Evolutionary conservation across 371 early-diverging fungal genomes (phyloP), one percentile per base, ranked within the genome.

Genomic region (Rhizopus delemar): DNA sequence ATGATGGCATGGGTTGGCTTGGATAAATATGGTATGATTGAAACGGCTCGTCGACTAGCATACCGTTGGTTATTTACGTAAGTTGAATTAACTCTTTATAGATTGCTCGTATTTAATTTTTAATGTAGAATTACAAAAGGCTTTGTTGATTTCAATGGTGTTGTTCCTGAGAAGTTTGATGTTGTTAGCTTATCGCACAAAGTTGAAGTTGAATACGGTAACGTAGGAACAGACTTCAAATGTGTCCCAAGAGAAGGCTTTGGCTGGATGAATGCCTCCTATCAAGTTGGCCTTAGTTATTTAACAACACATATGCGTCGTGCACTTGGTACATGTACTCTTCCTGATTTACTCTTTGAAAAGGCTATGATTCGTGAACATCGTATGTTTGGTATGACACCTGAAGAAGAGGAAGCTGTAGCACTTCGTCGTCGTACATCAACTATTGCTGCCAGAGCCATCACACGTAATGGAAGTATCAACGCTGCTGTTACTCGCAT

Each of bases 221-320:
- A 94, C 59, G 94, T 97, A 0, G 98, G 98, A 3, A 83, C 86
- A 0, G 97, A 97, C 67, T 97, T 97, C 81, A 92, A 95, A 72
- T 91, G 83, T 65, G 91, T 98, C 15, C 92, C 94, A 0, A 84
- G 93, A 13, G 97, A 97, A 80, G 98, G 98, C 0, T 98, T 98
- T 74, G 98, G 97, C 9, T 98, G 98, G 98, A 97, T 98, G 97
- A 98, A 98, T 69, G 91, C 97, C 1, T 89, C 88, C 4, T 92
- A 88, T 70, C 90, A 93, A 74, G 85, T 94, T 9, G 97, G 97
- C 6, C 72, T 95, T 35, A 80, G 80, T 4, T 90, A 90, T 56
- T 74, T 96, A 59, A 90, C 86, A 16, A 71, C 78, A 4, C 85
- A 86, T 56, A 83, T 91, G 85, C 81, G 90, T 4, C 84, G 96